Conservation (phyloP, 768 basidiomycete genomes). For the Candolleomyces eurysporus region DNA sequence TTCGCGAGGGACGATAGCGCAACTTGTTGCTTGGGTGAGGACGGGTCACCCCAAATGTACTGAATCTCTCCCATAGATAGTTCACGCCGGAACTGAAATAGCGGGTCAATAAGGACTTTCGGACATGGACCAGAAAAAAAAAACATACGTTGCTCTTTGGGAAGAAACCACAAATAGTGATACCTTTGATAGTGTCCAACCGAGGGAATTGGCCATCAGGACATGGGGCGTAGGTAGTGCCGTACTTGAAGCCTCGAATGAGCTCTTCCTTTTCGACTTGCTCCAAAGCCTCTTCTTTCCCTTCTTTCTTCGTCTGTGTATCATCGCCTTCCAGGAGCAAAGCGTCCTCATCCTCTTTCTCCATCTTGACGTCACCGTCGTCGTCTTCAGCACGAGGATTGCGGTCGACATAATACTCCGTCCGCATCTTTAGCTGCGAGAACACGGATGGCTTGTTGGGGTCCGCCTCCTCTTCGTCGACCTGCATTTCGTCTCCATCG, state of each 20-base stretch:
- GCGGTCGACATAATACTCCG: constrained; percentile 58
- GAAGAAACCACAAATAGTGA: constrained; percentile 89
- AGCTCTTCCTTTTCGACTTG: constrained; percentile 79
- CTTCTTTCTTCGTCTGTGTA: constrained; percentile 26
- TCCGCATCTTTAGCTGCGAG: constrained; percentile 44
- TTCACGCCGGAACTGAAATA: constrained; percentile 74
- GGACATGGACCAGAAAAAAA: neutral
- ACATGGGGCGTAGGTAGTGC: constrained; percentile 82
- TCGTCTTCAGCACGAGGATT: constrained; percentile 37
- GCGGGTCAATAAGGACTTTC: neutral
- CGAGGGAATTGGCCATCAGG: constrained; percentile 81
- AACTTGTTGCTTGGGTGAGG: constrained; percentile 67
- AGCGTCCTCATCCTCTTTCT: constrained; percentile 26
- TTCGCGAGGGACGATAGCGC: constrained; percentile 84
- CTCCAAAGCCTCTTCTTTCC: constrained; percentile 38
- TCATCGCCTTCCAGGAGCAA: constrained; percentile 23
- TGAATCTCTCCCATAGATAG: constrained; percentile 80
- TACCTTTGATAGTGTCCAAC: constrained; percentile 75
- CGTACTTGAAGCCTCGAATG: constrained; percentile 84
- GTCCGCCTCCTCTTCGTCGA: constrained; percentile 33
- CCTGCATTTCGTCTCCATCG: constrained; percentile 31
- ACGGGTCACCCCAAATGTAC: constrained; percentile 79
- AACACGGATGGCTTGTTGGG: constrained; percentile 32
- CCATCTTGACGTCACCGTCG: constrained; percentile 40
- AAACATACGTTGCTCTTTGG: constrained; percentile 55